A percentile compares a stretch with the other conserved stretches of the same genome.
Conservation (phyloP, 352 stramenopile species). For the Phytophthora europaea region DNA sequence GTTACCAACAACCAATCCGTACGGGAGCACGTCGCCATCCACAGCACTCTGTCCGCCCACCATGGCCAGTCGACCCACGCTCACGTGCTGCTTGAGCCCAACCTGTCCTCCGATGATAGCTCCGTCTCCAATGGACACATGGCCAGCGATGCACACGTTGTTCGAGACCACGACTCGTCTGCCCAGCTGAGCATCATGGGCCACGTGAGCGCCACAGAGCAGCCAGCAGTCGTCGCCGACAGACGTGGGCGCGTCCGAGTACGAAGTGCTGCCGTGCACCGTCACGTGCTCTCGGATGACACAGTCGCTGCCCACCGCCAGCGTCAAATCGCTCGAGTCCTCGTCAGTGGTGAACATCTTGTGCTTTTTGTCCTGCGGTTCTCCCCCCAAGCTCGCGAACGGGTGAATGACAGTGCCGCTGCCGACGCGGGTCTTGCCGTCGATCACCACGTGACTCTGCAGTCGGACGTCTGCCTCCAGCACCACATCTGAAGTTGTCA, state of each 20-base stretch:
- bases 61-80: slow-evolving; percentile 79
- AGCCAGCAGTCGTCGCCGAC: slow-evolving; percentile 87
- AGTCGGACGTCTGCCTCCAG: slow-evolving; percentile 73
- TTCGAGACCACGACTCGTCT: slow-evolving; percentile 83
- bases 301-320: slow-evolving; percentile 75
- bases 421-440: slow-evolving; percentile 71
- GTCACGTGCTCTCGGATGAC: slow-evolving; percentile 88
- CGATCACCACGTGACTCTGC: slow-evolving; percentile 80
- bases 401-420: slow-evolving; percentile 67
- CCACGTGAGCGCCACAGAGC: slow-evolving; percentile 79
- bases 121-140: slow-evolving; percentile 79
- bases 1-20: slow-evolving; percentile 79
- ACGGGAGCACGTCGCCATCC: slow-evolving; percentile 86
- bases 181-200: slow-evolving; percentile 74
- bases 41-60: slow-evolving; percentile 83
- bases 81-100: slow-evolving; percentile 82
- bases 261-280: slow-evolving; percentile 83
- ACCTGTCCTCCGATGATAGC: slow-evolving; percentile 85
- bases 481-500: slow-evolving; percentile 58
- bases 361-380: slow-evolving; percentile 89
- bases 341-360: slow-evolving; percentile 10
- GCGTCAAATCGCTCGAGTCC: slow-evolving; percentile 23
- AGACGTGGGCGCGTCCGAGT: slow-evolving; percentile 59
- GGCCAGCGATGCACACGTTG: slow-evolving; percentile 84
- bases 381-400: slow-evolving; percentile 80